These are phyloP conservation scores for Clavariopsis aquatica DNA, from an alignment of 495 filamentous ascomycete genomes.

Conservation along the genomic window DNA sequence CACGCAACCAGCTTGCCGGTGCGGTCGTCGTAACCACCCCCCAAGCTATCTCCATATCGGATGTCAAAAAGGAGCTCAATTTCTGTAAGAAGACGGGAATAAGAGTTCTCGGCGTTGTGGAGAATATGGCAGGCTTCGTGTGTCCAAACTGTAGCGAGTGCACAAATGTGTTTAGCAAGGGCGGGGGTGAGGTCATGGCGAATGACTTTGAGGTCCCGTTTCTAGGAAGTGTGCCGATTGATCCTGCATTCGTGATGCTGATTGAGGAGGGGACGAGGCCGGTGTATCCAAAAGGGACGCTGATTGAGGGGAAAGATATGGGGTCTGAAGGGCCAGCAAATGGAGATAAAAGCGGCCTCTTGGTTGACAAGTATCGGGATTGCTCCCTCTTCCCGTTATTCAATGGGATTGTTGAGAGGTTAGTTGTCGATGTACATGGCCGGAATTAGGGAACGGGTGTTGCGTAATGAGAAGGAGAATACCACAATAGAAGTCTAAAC, in stretches of 20 bases:
- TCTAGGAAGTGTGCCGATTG: slow-evolving; percentile 84
- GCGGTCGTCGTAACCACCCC: slow-evolving; percentile 96
- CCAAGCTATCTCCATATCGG: slow-evolving; percentile 87
- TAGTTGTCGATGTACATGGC: slow-evolving; percentile 45
- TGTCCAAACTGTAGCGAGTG: slow-evolving; percentile 94
- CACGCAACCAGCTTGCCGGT: slow-evolving; percentile 59
- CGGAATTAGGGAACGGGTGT: slow-evolving; percentile 3
- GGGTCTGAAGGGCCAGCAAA: slow-evolving; percentile 39
- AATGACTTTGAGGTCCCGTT: slow-evolving; percentile 80
- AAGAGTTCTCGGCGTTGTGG: slow-evolving; percentile 80
- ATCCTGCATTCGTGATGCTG: slow-evolving; percentile 68
- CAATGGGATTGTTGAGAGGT: slow-evolving; percentile 61
- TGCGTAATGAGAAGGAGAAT: not conserved
- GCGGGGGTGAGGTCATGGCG: slow-evolving; percentile 89
- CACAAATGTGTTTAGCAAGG: slow-evolving; percentile 87
- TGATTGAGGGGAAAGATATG: slow-evolving; percentile 52
- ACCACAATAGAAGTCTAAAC: not conserved
- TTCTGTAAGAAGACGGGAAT: slow-evolving; percentile 89
- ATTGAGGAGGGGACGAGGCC: slow-evolving; percentile 62
- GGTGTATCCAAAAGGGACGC: slow-evolving; percentile 46
- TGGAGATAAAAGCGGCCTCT: slow-evolving; percentile 37
- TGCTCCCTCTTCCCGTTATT: slow-evolving; percentile 78
- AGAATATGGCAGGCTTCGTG: slow-evolving; percentile 97
- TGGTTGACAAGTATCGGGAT: slow-evolving; percentile 76
- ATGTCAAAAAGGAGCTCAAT: slow-evolving; percentile 95